A percentile compares a stretch with the other conserved stretches of the same genome.
phyloP scores from a whole-genome alignment of 1,284 basidiomycete species.

The Melampsora americana region DNA sequence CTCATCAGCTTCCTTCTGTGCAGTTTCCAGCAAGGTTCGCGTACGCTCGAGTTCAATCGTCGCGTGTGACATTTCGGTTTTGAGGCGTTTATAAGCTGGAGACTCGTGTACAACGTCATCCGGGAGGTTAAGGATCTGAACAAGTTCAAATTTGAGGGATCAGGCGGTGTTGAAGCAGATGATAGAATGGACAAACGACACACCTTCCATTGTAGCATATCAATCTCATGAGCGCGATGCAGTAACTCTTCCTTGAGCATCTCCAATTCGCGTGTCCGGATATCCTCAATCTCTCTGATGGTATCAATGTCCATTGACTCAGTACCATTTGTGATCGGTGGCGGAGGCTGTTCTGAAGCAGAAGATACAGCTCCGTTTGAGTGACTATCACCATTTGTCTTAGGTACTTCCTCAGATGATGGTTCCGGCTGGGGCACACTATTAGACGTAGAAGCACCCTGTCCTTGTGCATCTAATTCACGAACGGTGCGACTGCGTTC shows the following conservation, averaged over 20 bases:
- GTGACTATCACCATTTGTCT: slow-evolving; percentile 15
- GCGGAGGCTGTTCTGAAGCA: slow-evolving; percentile 25
- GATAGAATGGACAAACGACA: neutral
- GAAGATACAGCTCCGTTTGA: slow-evolving; percentile 26
- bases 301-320: slow-evolving; percentile 43
- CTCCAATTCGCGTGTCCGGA: slow-evolving; percentile 44
- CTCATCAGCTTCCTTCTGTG: slow-evolving; percentile 47
- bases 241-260: slow-evolving; percentile 44
- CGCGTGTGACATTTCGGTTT: slow-evolving; percentile 47
- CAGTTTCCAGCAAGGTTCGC: slow-evolving; percentile 46
- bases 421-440: slow-evolving; percentile 6
- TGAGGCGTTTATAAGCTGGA: slow-evolving; percentile 47
- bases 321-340: slow-evolving; percentile 28
- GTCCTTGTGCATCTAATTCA: slow-evolving; percentile 47
- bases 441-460: slow-evolving; percentile 31
- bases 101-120: slow-evolving; percentile 49
- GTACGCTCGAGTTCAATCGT: slow-evolving; percentile 47
- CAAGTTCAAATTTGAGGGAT: neutral
- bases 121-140: slow-evolving; percentile 48
- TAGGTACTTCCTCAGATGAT: neutral
- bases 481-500: slow-evolving; percentile 48
- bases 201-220: slow-evolving; percentile 44
- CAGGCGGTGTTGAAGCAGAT: neutral
- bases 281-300: slow-evolving; percentile 35
- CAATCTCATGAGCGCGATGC: slow-evolving; percentile 43